A percentile compares a stretch with the other conserved stretches of the same genome.
Evolutionary conservation across 1,139 yeast genomes (phyloP).

Genomic region (Magnusiomyces tetraspermus): DNA sequence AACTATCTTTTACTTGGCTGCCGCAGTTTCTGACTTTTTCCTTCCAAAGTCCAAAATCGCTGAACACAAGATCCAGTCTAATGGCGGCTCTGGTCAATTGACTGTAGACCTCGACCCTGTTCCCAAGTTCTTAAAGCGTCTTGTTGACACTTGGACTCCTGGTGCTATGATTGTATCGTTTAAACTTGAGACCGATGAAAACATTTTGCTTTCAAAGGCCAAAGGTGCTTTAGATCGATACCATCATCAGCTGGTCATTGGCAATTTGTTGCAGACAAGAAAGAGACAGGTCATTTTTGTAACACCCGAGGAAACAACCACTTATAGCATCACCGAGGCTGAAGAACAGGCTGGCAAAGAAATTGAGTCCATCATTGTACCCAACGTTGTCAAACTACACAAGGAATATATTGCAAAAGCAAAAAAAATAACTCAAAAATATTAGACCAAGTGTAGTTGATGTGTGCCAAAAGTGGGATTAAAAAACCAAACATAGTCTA

Average conservation of each 20-base stretch:
- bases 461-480: too few relatives aligned
- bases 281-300: conserved; percentile 86
- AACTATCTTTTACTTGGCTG: conserved; percentile 72
- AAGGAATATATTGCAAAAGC: conserved; percentile 42
- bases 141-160: conserved; percentile 94
- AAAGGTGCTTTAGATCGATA: conserved; percentile 69
- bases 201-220: conserved; percentile 66
- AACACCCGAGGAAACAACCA: conserved; percentile 38
- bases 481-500: too few relatives aligned
- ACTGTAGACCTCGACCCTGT: conserved; percentile 88
- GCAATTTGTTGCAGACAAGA: conserved; percentile 82
- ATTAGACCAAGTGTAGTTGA: too few relatives aligned
- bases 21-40: conserved; percentile 95
- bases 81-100: conserved; percentile 55
- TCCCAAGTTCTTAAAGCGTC: conserved; percentile 79
- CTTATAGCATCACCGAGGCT: conserved; percentile 47
- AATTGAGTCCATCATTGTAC: conserved; percentile 70
- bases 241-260: conserved; percentile 89
- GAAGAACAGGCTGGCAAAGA: conserved; percentile 37
- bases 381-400: conserved; percentile 59
- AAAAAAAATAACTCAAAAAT: too few relatives aligned
- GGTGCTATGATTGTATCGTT: conserved; percentile 90
- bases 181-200: conserved; percentile 81
- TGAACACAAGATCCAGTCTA: conserved; percentile 88
- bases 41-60: conserved; percentile 79